phyloP scores from a whole-genome alignment of 2,329 filamentous ascomycete species.

The Hypoxylon sp. region DNA sequence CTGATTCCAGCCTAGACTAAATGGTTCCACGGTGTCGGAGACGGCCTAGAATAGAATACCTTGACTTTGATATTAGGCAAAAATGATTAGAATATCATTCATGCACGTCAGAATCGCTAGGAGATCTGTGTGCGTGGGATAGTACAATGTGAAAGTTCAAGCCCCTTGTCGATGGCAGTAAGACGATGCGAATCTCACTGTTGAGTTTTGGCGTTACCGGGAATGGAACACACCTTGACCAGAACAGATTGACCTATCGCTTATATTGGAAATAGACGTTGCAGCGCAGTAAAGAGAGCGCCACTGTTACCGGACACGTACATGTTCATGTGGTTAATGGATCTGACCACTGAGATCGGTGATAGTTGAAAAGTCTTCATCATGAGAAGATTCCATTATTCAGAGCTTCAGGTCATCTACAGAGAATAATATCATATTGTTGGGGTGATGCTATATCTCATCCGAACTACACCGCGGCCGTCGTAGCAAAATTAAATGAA shows the following conservation, averaged over 20 bases:
- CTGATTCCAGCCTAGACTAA: slow-evolving; percentile 42
- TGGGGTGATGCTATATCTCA: slow-evolving; percentile 42
- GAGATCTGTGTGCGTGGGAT: slow-evolving; percentile 15
- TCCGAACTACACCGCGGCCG: slow-evolving; percentile 28
- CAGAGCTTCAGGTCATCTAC: slow-evolving; percentile 31
- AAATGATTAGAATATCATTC: slow-evolving; percentile 25
- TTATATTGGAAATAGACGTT: slow-evolving; percentile 31
- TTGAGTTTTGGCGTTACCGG: slow-evolving; percentile 40
- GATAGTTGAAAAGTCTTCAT: slow-evolving; percentile 26
- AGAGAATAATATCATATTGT: slow-evolving; percentile 31
- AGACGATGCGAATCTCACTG: slow-evolving; percentile 23
- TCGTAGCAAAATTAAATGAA: slow-evolving; percentile 39
- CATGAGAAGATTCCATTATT: slow-evolving; percentile 38
- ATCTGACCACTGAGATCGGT: slow-evolving; percentile 34
- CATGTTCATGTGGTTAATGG: slow-evolving; percentile 36
- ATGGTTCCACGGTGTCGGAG: slow-evolving; percentile 45
- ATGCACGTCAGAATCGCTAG: slow-evolving; percentile 40
- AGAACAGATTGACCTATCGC: slow-evolving; percentile 28
- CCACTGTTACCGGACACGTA: slow-evolving; percentile 27
- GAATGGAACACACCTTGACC: slow-evolving; percentile 34
- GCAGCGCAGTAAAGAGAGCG: slow-evolving; percentile 29
- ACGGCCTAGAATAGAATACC: slow-evolving; percentile 44
- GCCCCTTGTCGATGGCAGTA: slow-evolving; percentile 32
- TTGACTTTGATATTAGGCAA: slow-evolving; percentile 41
- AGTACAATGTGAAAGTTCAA: slow-evolving; percentile 8